A percentile compares a stretch with the other conserved stretches of the same genome.
Evolutionary conservation across 2,329 filamentous ascomycete genomes (phyloP).

Genomic region (Sphaerulina populicola): DNA sequence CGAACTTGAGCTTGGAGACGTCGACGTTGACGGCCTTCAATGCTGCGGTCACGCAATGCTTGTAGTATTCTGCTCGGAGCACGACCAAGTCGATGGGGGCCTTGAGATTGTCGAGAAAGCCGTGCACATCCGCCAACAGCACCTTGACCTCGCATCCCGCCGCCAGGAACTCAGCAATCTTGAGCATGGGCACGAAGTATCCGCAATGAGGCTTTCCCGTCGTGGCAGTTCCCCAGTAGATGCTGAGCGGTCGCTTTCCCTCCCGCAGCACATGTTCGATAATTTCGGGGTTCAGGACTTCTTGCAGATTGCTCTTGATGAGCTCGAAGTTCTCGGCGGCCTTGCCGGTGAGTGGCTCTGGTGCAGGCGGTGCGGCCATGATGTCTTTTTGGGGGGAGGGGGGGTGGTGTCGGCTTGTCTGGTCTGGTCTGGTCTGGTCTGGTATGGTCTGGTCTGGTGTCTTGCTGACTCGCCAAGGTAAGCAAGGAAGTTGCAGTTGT

Average conservation of each 20-base stretch:
- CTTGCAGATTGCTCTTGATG: slow-evolving; percentile 66
- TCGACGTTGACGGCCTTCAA: slow-evolving; percentile 71
- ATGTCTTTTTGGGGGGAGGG: neutral
- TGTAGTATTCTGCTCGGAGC: slow-evolving; percentile 76
- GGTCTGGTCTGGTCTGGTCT: neutral
- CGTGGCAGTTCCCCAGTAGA: slow-evolving; percentile 85
- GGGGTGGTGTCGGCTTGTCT: neutral
- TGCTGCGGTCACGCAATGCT: slow-evolving; percentile 62
- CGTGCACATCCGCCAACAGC: slow-evolving; percentile 47
- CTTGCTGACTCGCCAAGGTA: no score
- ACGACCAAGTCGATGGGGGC: slow-evolving; percentile 82
- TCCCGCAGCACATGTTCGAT: slow-evolving; percentile 63
- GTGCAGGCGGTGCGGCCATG: neutral
- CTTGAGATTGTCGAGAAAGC: slow-evolving; percentile 51
- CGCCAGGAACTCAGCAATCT: slow-evolving; percentile 77
- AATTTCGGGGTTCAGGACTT: slow-evolving; percentile 76
- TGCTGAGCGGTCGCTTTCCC: slow-evolving; percentile 61
- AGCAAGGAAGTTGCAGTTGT: neutral
- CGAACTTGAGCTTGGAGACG: slow-evolving; percentile 70
- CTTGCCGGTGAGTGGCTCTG: slow-evolving; percentile 6
- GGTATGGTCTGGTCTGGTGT: no score
- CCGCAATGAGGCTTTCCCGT: slow-evolving; percentile 83
- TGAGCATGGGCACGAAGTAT: slow-evolving; percentile 81
- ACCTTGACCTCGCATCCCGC: slow-evolving; percentile 64
- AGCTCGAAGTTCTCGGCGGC: slow-evolving; percentile 59